Conservation (phyloP, 2,329 filamentous ascomycete species). For the Microdochium trichocladiopsis region DNA sequence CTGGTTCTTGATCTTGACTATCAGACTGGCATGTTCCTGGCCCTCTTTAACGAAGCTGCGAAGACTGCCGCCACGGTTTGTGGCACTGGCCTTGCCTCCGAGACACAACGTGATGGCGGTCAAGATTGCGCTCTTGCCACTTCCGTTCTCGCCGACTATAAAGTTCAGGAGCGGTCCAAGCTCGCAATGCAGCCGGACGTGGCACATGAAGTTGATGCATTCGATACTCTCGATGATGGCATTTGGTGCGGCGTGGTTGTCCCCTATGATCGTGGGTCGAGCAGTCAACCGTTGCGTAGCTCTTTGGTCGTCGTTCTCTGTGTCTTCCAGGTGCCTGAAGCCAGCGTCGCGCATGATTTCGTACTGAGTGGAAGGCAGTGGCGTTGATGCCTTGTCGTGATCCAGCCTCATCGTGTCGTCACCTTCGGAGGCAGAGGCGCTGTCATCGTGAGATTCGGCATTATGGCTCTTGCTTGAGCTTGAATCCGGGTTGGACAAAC, state of each 20-base stretch:
- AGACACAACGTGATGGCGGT: slow-evolving; percentile 90
- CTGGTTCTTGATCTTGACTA: slow-evolving; percentile 85
- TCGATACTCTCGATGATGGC: slow-evolving; percentile 84
- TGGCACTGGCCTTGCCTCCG: slow-evolving; percentile 88
- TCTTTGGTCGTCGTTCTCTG: slow-evolving; percentile 52
- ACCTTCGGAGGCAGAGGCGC: too few relatives aligned
- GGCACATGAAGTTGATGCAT: slow-evolving; percentile 96
- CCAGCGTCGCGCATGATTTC: slow-evolving; percentile 52
- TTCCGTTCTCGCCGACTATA: slow-evolving; percentile 95
- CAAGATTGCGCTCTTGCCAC: slow-evolving; percentile 91
- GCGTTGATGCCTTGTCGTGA: slow-evolving; percentile 12
- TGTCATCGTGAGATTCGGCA: neutral
- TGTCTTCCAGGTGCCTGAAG: slow-evolving; percentile 49
- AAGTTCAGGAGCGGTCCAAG: slow-evolving; percentile 97
- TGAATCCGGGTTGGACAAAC: slow-evolving; percentile 18
- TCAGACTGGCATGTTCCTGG: slow-evolving; percentile 65
- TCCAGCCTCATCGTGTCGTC: slow-evolving; percentile 5
- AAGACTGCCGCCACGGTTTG: slow-evolving; percentile 83
- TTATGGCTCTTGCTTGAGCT: slow-evolving; percentile 8
- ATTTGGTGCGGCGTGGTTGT: slow-evolving; percentile 72
- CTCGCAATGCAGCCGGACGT: slow-evolving; percentile 70
- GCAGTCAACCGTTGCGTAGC: slow-evolving; percentile 58
- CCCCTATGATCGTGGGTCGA: slow-evolving; percentile 40
- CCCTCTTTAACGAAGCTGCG: slow-evolving; percentile 91
- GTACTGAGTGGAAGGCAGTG: slow-evolving; percentile 51